Evolutionary conservation across 2,329 filamentous ascomycete species (phyloP).

Genomic region (Cladosporium sp.): DNA sequence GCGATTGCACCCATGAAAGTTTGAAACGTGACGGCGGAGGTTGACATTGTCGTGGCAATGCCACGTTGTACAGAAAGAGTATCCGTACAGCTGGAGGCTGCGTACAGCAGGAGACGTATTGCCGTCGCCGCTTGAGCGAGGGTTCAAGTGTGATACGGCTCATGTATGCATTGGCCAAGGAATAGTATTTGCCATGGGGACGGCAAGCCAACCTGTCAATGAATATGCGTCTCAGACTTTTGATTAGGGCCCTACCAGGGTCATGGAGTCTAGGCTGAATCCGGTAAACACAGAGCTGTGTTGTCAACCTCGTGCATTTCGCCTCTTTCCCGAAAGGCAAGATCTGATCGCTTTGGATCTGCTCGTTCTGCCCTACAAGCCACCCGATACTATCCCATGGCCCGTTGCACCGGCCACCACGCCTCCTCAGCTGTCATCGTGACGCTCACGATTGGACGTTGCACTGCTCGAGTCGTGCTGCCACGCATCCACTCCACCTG

Average conservation of each 20-base stretch:
- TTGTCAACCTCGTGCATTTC: background rate
- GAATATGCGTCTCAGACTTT: background rate
- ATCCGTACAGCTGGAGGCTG: no score
- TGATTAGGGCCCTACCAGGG: background rate
- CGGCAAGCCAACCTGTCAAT: no score
- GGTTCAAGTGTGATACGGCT: no score
- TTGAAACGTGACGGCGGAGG: background rate
- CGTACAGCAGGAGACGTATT: no score
- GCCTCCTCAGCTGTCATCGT: background rate
- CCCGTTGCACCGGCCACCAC: background rate
- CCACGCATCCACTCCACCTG: conserved; percentile 2
- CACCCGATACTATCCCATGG: background rate
- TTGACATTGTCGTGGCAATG: no score
- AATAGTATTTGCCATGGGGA: no score
- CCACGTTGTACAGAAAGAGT: no score
- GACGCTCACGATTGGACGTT: background rate
- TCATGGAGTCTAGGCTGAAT: background rate
- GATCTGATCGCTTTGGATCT: background rate
- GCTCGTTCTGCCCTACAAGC: background rate
- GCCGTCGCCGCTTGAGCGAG: no score
- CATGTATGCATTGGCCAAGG: no score
- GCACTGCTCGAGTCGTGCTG: background rate
- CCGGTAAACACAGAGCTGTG: background rate
- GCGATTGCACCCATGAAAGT: background rate
- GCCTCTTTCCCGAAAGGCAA: background rate